Percentiles rank a stretch among this genome's conserved stretches.
Conservation (phyloP, 345 rosid species). For the Isatis tinctoria region DNA sequence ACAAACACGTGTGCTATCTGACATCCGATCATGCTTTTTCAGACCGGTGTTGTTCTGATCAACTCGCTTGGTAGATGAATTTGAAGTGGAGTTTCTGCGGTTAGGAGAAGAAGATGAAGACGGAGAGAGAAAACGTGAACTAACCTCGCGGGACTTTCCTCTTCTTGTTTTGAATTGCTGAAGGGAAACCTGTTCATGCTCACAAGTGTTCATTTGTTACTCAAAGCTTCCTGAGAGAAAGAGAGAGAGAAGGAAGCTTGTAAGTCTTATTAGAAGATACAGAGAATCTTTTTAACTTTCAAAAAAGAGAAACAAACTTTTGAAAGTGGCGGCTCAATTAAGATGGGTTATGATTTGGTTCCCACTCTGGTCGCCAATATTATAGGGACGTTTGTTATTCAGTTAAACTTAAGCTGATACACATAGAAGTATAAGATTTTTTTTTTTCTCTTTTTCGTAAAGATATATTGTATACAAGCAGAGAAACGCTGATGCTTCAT, state of each 20-base stretch:
- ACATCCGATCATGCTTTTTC: slow-evolving; percentile 19
- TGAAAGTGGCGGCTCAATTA: slow-evolving; percentile 51
- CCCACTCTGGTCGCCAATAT: slow-evolving; percentile 46
- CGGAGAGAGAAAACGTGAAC: slow-evolving; percentile 64
- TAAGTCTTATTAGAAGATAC: not conserved
- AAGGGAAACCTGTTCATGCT: slow-evolving; percentile 14
- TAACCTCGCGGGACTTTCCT: slow-evolving; percentile 51
- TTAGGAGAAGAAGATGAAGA: slow-evolving; percentile 36
- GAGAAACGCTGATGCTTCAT: slow-evolving; percentile 5
- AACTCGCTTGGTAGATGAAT: slow-evolving; percentile 34
- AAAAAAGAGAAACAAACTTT: slow-evolving; percentile 40
- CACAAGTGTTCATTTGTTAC: slow-evolving; percentile 44
- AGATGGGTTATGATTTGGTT: slow-evolving; percentile 13
- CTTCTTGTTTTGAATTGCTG: slow-evolving; percentile 36
- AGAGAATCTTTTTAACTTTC: slow-evolving; percentile 6
- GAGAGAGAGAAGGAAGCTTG: slow-evolving; percentile 1
- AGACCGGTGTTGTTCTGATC: not conserved
- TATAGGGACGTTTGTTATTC: slow-evolving; percentile 15
- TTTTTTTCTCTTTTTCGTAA: not conserved
- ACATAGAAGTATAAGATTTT: not conserved
- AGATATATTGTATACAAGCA: not conserved
- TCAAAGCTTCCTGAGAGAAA: not conserved
- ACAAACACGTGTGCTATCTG: not conserved
- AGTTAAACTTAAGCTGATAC: not conserved
- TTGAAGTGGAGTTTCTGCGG: slow-evolving; percentile 34